Conservation (phyloP, 768 basidiomycete genomes). For the Suillus ampliporus region DNA sequence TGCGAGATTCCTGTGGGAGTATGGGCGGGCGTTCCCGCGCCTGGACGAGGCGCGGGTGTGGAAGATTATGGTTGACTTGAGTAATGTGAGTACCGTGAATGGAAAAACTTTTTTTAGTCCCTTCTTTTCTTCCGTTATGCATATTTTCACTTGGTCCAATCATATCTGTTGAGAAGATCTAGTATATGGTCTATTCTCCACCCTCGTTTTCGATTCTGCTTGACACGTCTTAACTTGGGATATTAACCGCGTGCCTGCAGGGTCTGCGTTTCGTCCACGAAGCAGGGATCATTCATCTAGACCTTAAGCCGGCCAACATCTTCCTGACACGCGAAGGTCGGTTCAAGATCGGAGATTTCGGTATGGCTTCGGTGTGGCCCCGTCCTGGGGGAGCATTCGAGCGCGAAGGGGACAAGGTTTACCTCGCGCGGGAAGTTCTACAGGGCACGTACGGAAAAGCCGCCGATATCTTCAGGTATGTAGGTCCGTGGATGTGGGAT, state of each 20-base stretch:
- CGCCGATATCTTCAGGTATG: conserved; percentile 96
- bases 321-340: conserved; percentile 87
- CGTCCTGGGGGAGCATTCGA: conserved; percentile 71
- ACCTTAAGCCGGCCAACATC: conserved; percentile 97
- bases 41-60: conserved; percentile 94
- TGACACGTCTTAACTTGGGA: conserved; percentile 33
- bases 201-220: not conserved
- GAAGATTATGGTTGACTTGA: conserved; percentile 93
- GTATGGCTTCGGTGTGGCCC: conserved; percentile 96
- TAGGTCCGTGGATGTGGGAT: conserved; percentile 18
- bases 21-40: conserved; percentile 81
- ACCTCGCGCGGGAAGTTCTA: conserved; percentile 95
- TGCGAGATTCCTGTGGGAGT: conserved; percentile 88
- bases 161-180: not conserved
- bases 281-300: conserved; percentile 89
- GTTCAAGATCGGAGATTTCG: conserved; percentile 98
- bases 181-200: no score
- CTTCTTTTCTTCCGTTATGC: conserved; percentile 10
- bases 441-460: conserved; percentile 91
- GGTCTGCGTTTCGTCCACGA: conserved; percentile 91
- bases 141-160: not conserved
- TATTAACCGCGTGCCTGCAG: conserved; percentile 39
- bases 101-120: conserved; percentile 12
- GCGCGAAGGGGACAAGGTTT: conserved; percentile 96
- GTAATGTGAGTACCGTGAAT: conserved; percentile 64